Evolutionary conservation across 1,284 basidiomycete species (phyloP).

Genomic region (Acaromyces ingoldii): DNA sequence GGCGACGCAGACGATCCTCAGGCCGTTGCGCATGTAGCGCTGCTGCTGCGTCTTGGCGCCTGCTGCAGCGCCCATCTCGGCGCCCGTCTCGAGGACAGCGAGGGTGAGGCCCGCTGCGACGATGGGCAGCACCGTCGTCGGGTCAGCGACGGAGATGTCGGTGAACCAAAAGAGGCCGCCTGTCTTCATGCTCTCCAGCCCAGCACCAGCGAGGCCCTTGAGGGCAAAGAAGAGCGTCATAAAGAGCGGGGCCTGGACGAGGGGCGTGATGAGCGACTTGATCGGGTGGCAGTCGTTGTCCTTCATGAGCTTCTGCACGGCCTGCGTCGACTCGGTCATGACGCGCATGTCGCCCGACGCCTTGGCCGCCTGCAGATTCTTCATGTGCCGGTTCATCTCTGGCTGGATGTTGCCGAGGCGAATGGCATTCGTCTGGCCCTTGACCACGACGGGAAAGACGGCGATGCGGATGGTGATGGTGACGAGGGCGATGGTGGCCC

Average conservation of each 20-base stretch:
- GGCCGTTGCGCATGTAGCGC: slow-evolving; percentile 67
- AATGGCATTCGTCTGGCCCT: slow-evolving; percentile 64
- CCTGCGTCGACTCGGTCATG: slow-evolving; percentile 59
- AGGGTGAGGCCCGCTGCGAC: slow-evolving; percentile 65
- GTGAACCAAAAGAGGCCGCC: slow-evolving; percentile 74
- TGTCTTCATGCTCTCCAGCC: slow-evolving; percentile 67
- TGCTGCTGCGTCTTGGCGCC: slow-evolving; percentile 55
- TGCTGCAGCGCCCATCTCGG: slow-evolving; percentile 58
- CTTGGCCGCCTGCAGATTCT: slow-evolving; percentile 57
- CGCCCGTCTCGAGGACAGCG: slow-evolving; percentile 61
- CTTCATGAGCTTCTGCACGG: slow-evolving; percentile 64
- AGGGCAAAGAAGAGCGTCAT: slow-evolving; percentile 82
- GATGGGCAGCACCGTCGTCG: slow-evolving; percentile 67
- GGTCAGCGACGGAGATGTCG: slow-evolving; percentile 74
- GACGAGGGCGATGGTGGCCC: slow-evolving; percentile 62
- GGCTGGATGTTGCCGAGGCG: slow-evolving; percentile 65
- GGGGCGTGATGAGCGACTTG: slow-evolving; percentile 60
- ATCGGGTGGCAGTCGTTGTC: slow-evolving; percentile 67
- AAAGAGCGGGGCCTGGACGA: slow-evolving; percentile 73
- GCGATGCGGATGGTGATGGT: slow-evolving; percentile 66
- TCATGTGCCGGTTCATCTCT: slow-evolving; percentile 60
- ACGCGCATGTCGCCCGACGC: slow-evolving; percentile 58
- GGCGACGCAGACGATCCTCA: slow-evolving; percentile 63
- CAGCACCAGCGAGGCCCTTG: slow-evolving; percentile 66
- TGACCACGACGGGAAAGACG: slow-evolving; percentile 68